Percentiles rank a stretch among this genome's conserved stretches.
Evolutionary conservation across 768 basidiomycete genomes (phyloP).

Genomic region (Russula sp.): DNA sequence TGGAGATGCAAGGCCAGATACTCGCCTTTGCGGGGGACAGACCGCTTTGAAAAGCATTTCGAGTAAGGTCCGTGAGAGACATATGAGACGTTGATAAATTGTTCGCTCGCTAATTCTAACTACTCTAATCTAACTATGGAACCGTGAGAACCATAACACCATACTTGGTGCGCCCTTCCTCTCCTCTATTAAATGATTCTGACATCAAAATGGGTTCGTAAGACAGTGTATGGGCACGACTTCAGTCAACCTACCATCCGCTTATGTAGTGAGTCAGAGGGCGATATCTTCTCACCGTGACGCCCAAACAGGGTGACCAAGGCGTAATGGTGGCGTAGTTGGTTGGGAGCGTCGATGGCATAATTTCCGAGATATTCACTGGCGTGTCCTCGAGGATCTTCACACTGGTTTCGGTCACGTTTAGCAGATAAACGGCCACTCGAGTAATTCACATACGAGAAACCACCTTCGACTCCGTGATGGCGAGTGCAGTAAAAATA

Average conservation of each 20-base stretch:
- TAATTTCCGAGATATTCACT: slow-evolving; percentile 22
- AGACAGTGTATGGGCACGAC: neutral
- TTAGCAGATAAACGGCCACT: neutral
- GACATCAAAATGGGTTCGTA: neutral
- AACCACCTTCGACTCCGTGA: slow-evolving; percentile 39
- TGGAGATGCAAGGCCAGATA: slow-evolving; percentile 10
- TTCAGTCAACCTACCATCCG: slow-evolving; percentile 23
- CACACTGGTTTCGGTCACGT: slow-evolving; percentile 1
- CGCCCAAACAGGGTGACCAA: slow-evolving; percentile 9
- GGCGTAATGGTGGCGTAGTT: slow-evolving; percentile 22
- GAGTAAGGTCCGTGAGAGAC: slow-evolving; percentile 67
- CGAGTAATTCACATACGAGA: slow-evolving; percentile 43
- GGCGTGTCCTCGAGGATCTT: slow-evolving; percentile 22
- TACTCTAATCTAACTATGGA: neutral
- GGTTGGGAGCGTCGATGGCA: slow-evolving; percentile 21
- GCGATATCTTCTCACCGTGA: slow-evolving; percentile 24
- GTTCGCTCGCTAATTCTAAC: no score
- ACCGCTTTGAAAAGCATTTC: slow-evolving; percentile 72
- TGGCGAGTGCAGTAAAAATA: slow-evolving; percentile 50
- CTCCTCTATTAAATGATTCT: neutral
- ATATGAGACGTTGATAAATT: slow-evolving; percentile 34
- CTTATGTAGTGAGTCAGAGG: slow-evolving; percentile 22
- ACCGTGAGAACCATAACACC: neutral
- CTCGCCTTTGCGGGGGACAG: slow-evolving; percentile 61
- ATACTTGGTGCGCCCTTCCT: neutral